Base-by-base conservation (phyloP, 352 stramenopile species). In the Phytophthora foliorum region DNA sequence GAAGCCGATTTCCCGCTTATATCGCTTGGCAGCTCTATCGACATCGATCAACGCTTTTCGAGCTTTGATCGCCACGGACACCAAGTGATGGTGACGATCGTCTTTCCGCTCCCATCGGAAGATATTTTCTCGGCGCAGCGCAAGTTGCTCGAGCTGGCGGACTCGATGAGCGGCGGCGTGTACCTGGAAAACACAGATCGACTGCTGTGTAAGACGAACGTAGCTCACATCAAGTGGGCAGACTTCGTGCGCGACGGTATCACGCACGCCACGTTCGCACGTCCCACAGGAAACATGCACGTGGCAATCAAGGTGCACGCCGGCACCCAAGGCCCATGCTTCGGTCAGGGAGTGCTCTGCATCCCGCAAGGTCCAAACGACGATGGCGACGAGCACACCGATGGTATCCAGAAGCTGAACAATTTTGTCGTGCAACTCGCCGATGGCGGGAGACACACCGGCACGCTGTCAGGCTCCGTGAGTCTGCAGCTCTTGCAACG, bases 81-180 rank as follows among this genome's bases (percentile, higher is more conserved):
- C 53, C 75, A 82, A 73, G 71, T 81, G 11, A 71, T 82, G 48
- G 76, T 93, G 36, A 92, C 81, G 7, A 72, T 92, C 25, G 79
- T 93, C 60, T 95, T 94, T 56, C 88, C 88, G 2, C 63, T 95
- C 16, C 88, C 88, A 36, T 92, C 83, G 0, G 88, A 95, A 67
- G 88, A 95, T 55, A 87, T 91, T 36, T 95, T 95, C 54, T 91
- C 86, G 3, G 85, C 90, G 41, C 88, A 95, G 61, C 84, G 86
- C n/a, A 89, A 86, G 44, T 74, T 95, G 11, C 75, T 91, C n/a
- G 82, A 93, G 59, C 80, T 95, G 29, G 88, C 88, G 1, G 84
- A 91, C 29, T 79, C 82, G 22, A 78, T 93, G 24, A 86, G 77
- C 32, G 81, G 83, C 11, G 86, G 86, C 27, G 70, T 92, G 24